Base-by-base conservation (phyloP, 768 basidiomycete species). In the Sutorius australiensis region DNA sequence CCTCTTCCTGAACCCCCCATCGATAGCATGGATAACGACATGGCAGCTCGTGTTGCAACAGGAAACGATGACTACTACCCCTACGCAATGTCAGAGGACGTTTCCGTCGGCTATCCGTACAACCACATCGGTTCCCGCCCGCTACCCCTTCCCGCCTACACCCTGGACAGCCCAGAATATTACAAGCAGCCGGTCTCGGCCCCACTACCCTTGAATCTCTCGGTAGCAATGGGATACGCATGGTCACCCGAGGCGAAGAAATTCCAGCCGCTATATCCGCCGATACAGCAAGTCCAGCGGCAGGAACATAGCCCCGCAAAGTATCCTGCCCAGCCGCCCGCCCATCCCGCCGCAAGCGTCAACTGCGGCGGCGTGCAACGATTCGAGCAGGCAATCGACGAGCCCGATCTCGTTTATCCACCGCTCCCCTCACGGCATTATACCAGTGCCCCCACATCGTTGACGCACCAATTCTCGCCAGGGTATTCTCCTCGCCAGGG, bases 1-100 rank as follows among this genome's bases (percentile, higher is more conserved):
- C 75, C 74, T 13, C 63, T 74, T 17, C 70, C 75, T 0, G 75
- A 75, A 13, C 63, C 68, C 6, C 62, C 63, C 55, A 55, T 73
- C 54, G 73, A 75, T 49, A 63, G 11, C 16, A 69, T 69, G 69
- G 68, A 69, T 40, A 50, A 53, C 49, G 67, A 71, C 55, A 32
- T 50, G 3, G 47, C 61, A 0, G 54, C 69, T 46, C 68, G 61
- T 21, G 63, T 62, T 55, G 61, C 56, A 21, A 58, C 54, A 3
- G 59, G 45, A 1, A 58, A 51, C 42, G 70, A 70, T 46, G 69
- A 69, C 39, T 69, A 59, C 47, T 68, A 64, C 28, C 51, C 63
- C 30, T 68, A 66, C 59, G 11, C 63, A 3, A 32, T 55, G 9
- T 46, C 67, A 0, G 70, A 72, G 16, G 70, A 69, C 46, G 8